A percentile compares a stretch with the other conserved stretches of the same genome.
These are phyloP conservation scores for Colletotrichum sublineola DNA, from an alignment of 2,329 filamentous ascomycete species.

Conservation along the genomic window DNA sequence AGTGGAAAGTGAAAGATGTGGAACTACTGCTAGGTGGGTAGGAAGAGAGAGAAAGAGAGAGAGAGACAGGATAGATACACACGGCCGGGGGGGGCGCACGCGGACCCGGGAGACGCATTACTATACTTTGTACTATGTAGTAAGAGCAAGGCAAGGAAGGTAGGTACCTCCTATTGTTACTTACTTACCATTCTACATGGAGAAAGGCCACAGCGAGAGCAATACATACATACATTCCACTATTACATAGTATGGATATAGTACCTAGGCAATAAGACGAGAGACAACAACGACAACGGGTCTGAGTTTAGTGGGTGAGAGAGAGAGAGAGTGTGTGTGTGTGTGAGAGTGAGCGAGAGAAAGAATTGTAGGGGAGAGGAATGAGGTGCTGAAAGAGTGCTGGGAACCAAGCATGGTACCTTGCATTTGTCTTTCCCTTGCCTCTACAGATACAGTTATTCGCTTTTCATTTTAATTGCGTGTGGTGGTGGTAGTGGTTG, in stretches of 20 bases:
- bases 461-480: not conserved
- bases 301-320: not conserved
- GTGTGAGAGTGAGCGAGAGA: too few relatives aligned
- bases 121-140: not conserved
- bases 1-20: conserved; percentile 10
- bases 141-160: not conserved
- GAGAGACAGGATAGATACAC: not conserved
- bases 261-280: not conserved
- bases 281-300: conserved; percentile 7
- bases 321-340: too few relatives aligned
- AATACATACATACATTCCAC: not conserved
- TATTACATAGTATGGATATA: not conserved
- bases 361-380: not conserved
- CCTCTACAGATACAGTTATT: not conserved
- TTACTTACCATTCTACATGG: not conserved
- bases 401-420: not conserved
- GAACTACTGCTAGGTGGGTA: not conserved
- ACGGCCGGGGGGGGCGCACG: not conserved
- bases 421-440: not conserved
- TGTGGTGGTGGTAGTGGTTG: conserved; percentile 2
- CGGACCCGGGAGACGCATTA: not conserved
- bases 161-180: not conserved
- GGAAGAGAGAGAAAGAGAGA: not conserved
- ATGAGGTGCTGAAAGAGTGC: not conserved
- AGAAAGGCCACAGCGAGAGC: not conserved